These are phyloP conservation scores for Penicillium sp. DNA, from an alignment of 2,329 filamentous ascomycete genomes.

Conservation along the genomic window DNA sequence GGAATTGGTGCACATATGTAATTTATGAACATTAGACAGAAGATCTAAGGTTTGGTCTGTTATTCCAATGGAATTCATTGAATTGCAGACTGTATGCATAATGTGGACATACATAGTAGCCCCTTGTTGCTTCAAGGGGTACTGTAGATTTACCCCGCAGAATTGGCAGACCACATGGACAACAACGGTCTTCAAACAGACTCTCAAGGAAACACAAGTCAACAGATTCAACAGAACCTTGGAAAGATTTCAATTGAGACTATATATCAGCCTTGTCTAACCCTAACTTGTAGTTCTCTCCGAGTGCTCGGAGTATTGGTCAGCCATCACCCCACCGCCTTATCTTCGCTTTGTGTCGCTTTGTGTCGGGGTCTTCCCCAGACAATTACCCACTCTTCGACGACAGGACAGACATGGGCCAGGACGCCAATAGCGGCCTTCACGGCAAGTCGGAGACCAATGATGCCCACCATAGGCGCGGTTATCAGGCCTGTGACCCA, in stretches of 20 bases:
- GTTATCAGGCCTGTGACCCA: conserved; percentile 52
- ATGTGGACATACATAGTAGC: neutral
- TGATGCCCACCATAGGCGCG: conserved; percentile 45
- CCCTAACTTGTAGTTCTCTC: neutral
- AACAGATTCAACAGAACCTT: conserved; percentile 1
- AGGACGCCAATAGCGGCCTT: conserved; percentile 19
- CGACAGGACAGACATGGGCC: conserved; percentile 22
- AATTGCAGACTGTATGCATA: neutral
- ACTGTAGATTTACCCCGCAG: conserved; percentile 32
- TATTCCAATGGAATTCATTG: neutral
- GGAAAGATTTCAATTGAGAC: neutral
- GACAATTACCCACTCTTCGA: conserved; percentile 20
- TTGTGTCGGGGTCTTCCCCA: conserved; percentile 28
- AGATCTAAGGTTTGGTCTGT: neutral
- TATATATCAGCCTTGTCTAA: neutral
- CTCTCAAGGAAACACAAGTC: neutral
- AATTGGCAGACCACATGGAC: conserved; percentile 23
- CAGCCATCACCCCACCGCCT: conserved; percentile 34
- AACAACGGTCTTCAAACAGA: conserved; percentile 10
- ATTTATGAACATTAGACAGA: neutral
- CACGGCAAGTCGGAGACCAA: conserved; percentile 35
- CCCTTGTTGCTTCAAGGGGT: neutral
- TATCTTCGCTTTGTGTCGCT: conserved; percentile 43
- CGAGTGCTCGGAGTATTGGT: conserved; percentile 15
- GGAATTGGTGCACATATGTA: neutral